Evolutionary conservation across 139 green algal species (phyloP), one percentile per base, ranked within the genome.

Genomic region (Yamagishiella unicocca): DNA sequence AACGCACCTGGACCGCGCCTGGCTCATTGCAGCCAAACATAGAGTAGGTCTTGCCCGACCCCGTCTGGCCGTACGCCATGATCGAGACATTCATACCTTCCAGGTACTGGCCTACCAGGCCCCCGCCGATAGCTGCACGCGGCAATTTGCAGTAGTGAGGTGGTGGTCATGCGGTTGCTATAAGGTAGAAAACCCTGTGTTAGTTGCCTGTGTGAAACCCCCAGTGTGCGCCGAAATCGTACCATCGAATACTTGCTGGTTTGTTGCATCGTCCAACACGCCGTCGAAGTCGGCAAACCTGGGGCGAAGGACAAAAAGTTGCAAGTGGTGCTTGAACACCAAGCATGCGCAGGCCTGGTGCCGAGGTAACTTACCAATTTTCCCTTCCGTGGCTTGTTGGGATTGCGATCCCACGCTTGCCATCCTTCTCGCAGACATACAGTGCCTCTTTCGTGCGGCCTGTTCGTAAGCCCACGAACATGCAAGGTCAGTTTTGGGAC

Each of bases 41-140:
- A 35, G 92, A 93, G 88, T 91, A 90, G 1, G 92, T 95, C 73
- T 96, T 96, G 81, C 93, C 93, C 19, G 85, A 92, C 86, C 91
- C 93, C 1, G 93, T 96, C 79, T 95, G 93, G 6, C 92, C 93
- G 74, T 95, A 94, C 8, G 91, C 92, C 85, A 95, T 92, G 33
- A 95, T 74, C 8, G 88, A 93, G 42, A 71, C 97, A 89, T 97
- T 97, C 76, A 83, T 67, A 46, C 87, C 87, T 2, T 27, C 21
- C 31, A 88, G 14, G 19, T 61, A 42, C 14, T 80, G 67, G 12
- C 31, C 35, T 33, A 87, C 27, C 46, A 80, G 37, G 2, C 9
- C 46, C 35, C 29, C 31, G 43, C 43, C 62, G 27, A 86, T 50
- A 31, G 62, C 80, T 86, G 80, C 64, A 22, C n/a, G n/a, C n/a